phyloP scores from a whole-genome alignment of 345 rosid species.

The Dipteronia dyeriana region DNA sequence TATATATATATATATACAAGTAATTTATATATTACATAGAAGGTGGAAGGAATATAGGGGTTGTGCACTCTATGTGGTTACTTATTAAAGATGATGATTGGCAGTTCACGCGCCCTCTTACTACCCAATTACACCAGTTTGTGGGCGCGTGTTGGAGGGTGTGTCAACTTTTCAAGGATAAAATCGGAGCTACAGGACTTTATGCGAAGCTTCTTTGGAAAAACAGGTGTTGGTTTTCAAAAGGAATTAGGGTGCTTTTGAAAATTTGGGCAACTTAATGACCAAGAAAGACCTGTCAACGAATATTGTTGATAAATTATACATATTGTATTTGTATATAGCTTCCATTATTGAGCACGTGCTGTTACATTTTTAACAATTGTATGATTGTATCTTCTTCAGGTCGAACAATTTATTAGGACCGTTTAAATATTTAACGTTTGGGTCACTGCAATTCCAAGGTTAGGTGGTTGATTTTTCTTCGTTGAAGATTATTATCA shows the following conservation, averaged over 20 bases:
- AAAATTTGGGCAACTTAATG: slow-evolving; percentile 23
- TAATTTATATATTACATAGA: neutral
- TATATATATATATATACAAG: neutral
- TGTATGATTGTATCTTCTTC: neutral
- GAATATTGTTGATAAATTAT: slow-evolving; percentile 18
- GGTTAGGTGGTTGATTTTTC: neutral
- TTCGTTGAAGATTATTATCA: neutral
- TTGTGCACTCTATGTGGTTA: neutral
- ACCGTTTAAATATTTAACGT: slow-evolving; percentile 11
- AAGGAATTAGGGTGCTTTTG: slow-evolving; percentile 17
- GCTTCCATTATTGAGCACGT: slow-evolving; percentile 9
- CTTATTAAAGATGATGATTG: slow-evolving; percentile 26
- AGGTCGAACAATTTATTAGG: neutral
- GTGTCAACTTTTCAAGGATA: neutral
- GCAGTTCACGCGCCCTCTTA: no score
- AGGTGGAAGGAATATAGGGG: neutral
- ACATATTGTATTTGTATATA: no score
- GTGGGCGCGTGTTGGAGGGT: neutral
- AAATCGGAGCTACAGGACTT: neutral
- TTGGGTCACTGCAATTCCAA: neutral
- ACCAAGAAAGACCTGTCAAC: neutral
- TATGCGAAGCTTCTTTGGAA: neutral
- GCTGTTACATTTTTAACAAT: neutral
- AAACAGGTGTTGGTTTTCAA: neutral
- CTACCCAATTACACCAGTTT: neutral